Evolutionary conservation across 1,284 basidiomycete genomes (phyloP).

Genomic region (Stereum hirsutum): DNA sequence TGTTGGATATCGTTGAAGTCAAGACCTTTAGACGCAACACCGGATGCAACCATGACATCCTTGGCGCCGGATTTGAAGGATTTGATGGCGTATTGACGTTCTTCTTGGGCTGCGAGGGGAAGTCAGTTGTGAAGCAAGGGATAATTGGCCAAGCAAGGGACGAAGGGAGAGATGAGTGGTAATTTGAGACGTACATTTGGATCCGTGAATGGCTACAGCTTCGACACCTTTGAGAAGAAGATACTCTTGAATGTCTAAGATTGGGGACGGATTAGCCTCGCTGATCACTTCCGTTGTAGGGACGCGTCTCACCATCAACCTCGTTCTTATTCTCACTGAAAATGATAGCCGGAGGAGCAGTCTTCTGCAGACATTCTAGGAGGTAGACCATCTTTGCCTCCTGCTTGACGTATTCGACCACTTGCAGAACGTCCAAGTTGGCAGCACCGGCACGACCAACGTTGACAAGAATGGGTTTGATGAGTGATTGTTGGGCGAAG

Average conservation of each 20-base stretch:
- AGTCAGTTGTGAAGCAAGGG: background rate
- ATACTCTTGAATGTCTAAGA: slow-evolving; percentile 93
- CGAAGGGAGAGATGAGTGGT: background rate
- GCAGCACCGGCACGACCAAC: slow-evolving; percentile 98
- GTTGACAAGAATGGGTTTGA: slow-evolving; percentile 91
- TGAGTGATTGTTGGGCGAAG: slow-evolving; percentile 93
- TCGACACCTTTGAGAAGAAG: slow-evolving; percentile 94
- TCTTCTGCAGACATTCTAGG: slow-evolving; percentile 96
- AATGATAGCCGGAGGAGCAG: slow-evolving; percentile 94
- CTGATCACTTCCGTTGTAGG: background rate
- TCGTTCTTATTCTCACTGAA: slow-evolving; percentile 99
- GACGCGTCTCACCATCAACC: slow-evolving; percentile 72
- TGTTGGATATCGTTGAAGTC: slow-evolving; percentile 99
- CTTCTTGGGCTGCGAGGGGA: slow-evolving; percentile 75
- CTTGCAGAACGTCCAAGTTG: slow-evolving; percentile 93
- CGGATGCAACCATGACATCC: slow-evolving; percentile 98
- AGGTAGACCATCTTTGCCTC: slow-evolving; percentile 99
- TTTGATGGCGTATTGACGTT: slow-evolving; percentile 97
- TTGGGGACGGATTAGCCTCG: background rate
- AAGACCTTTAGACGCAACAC: slow-evolving; percentile 95
- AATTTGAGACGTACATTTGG: slow-evolving; percentile 75
- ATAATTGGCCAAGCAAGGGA: background rate
- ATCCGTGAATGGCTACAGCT: slow-evolving; percentile 97
- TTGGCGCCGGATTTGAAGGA: slow-evolving; percentile 95
- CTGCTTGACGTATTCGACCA: slow-evolving; percentile 98